Conservation (phyloP, 1,284 basidiomycete species). For the Ganoderma resinaceum region DNA sequence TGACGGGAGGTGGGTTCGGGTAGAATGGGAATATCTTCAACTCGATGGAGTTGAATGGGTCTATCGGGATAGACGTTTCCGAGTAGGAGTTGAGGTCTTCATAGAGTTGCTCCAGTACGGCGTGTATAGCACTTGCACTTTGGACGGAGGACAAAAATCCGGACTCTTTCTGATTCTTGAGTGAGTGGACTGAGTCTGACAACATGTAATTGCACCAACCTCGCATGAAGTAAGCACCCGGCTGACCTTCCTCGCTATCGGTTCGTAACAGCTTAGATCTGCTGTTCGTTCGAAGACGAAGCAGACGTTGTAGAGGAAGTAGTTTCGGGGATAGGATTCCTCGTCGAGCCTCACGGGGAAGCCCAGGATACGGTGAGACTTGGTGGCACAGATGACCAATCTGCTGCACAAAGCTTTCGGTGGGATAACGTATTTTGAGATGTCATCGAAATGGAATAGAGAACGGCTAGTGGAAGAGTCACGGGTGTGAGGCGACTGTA, state of each 20-base stretch:
- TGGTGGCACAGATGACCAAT: conserved; percentile 82
- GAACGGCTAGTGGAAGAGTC: conserved; percentile 51
- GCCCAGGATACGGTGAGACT: conserved; percentile 83
- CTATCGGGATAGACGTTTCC: conserved; percentile 90
- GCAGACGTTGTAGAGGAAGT: conserved; percentile 95
- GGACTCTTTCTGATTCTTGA: conserved; percentile 77
- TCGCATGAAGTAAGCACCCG: conserved; percentile 89
- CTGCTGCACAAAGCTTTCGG: conserved; percentile 87
- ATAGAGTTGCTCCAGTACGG: conserved; percentile 95
- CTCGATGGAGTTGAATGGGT: conserved; percentile 91
- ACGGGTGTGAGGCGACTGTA: conserved; percentile 55
- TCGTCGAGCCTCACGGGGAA: conserved; percentile 80
- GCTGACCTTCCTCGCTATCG: conserved; percentile 94
- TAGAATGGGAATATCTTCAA: conserved; percentile 97
- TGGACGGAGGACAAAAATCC: conserved; percentile 83
- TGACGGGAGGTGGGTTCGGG: conserved; percentile 89
- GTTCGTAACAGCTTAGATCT: conserved; percentile 94
- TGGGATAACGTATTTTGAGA: conserved; percentile 95
- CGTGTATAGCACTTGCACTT: conserved; percentile 77
- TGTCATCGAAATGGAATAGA: conserved; percentile 91
- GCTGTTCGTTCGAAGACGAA: conserved; percentile 94
- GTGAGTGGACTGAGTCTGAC: neutral
- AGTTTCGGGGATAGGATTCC: conserved; percentile 80
- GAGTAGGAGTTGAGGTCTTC: conserved; percentile 98
- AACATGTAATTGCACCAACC: conserved; percentile 54